Evolutionary conservation across 108 stramenopile genomes (phyloP), one percentile per base, ranked within the genome.

Genomic region (Skeletonema grethae): DNA sequence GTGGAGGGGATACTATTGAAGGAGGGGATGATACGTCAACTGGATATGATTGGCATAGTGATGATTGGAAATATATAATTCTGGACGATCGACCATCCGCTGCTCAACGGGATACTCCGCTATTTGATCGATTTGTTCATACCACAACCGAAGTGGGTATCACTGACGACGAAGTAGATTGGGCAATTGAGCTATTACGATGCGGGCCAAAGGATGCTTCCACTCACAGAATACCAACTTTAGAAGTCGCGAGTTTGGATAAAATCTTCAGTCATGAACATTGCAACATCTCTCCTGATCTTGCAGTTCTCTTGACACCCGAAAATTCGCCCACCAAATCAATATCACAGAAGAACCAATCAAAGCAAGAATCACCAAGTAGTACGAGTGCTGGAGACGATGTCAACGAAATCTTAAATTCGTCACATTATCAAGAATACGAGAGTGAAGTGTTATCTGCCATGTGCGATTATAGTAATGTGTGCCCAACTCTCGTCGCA

Each of bases 121-220:
- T 80, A 7, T 73, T 73, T 38, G 68, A 73, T n/a, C 62, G 79
- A 34, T 80, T 80, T 55, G 63, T 80, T 0, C 50, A 82, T 15
- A 59, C 87, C 63, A n/a, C 89, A 35, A 72, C 86, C 76, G 67
- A 89, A 82, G 60, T 85, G 77, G 57, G 88, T 65, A 74, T 88
- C 46, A 80, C 77, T 10, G 68, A 78, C 12, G 28, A 70, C 22
- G 58, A 85, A 55, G 68, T 28, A 31, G 25, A 76, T 20, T 75
- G 36, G 62, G 68, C 68, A 15, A 73, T 74, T 39, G 45, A 59
- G 30, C 41, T 80, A 63, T 65, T 80, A 63, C 35, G 65, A n/a
- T 63, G 29, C 65, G 72, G 79, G 39, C 67, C 75, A 18, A 58
- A 45, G 58, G 36, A 36, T 24, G 63, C 5, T 35, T 16, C 31